Percentiles rank a stretch among this genome's conserved stretches.
Evolutionary conservation across 805 yeast species (phyloP).

Genomic region (Torulaspora franciscae): DNA sequence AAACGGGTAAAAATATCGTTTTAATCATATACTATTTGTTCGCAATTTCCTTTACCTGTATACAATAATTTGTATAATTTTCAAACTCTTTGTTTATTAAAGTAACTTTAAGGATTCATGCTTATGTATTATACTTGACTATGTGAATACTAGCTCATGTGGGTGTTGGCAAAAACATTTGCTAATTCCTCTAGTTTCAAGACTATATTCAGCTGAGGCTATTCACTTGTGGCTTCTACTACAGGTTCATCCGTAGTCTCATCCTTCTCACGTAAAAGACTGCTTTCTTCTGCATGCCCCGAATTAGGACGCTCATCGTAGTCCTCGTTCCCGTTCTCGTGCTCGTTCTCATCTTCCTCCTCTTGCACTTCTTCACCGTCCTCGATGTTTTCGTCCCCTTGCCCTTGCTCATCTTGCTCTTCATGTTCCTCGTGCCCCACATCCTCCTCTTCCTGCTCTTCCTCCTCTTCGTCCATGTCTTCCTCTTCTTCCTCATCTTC

Average conservation of each 20-base stretch:
- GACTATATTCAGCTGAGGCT: no score
- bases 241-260: slow-evolving; percentile 2
- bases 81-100: slow-evolving; percentile 13
- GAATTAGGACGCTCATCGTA: background rate
- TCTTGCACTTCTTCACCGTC: background rate
- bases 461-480: slow-evolving; percentile 10
- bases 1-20: slow-evolving; percentile 36
- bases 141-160: background rate
- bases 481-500: slow-evolving; percentile 18
- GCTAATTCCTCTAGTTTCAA: no score
- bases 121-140: no score
- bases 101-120: background rate
- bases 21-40: slow-evolving; percentile 7
- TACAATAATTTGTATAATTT: slow-evolving; percentile 17
- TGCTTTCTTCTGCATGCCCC: background rate
- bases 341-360: background rate
- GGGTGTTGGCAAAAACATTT: no score
- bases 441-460: slow-evolving; percentile 8
- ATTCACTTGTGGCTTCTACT: background rate
- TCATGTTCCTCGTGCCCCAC: background rate
- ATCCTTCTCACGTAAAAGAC: background rate
- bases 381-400: background rate
- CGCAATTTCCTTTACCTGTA: slow-evolving; percentile 14
- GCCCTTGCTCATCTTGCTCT: background rate
- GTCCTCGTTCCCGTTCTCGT: background rate